Base-by-base conservation (phyloP, 768 basidiomycete species). In the Austroboletus festivus region DNA sequence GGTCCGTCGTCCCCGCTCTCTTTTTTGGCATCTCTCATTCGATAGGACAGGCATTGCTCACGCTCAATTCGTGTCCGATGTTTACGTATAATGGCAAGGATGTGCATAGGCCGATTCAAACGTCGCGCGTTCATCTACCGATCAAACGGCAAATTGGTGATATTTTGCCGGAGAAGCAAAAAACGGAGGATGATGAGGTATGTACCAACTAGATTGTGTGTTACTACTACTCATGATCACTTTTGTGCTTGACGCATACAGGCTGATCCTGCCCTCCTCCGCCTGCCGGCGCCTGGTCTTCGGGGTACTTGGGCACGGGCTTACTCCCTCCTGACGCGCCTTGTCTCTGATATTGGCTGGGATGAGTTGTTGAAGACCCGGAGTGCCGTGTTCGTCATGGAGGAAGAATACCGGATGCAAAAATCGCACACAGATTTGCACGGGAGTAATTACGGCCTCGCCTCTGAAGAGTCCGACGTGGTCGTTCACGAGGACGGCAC, bases 51-150 rank as follows among this genome's bases (percentile, higher is more conserved):
- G 93, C 93, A 0, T 73, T 98, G 13, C 74, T 97, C 35, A 96
- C 95, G 1, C 81, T 97, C 42, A 97, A 97, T 64, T 97, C 94
- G n/a, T 97, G 96, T 71, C 94, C 95, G 3, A 98, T 99, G 96
- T 99, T 99, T 71, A 98, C 96, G 8, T 98, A 89, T 72, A 96
- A 96, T 61, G 95, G 96, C 38, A 84, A 94, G 19, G 96, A 99
- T 66, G 76, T 85, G 3, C 96, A 99, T 64, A 81, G 93, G 4
- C 82, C 79, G 64, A 81, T 97, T 10, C 75, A 86, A 1, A 83
- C 93, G 16, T 73, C 85, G 1, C 82, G 85, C 51, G 78, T 93
- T 6, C 91, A 94, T 66, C 75, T 96, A 1, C 96, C 96, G 1
- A 81, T 89, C 63, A 87, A 86, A 54, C 79, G 85, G 46, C 81